Percentiles rank a stretch among this genome's conserved stretches.
phyloP scores from a whole-genome alignment of 139 green algal species.

The Astrephomene gubernaculifera region DNA sequence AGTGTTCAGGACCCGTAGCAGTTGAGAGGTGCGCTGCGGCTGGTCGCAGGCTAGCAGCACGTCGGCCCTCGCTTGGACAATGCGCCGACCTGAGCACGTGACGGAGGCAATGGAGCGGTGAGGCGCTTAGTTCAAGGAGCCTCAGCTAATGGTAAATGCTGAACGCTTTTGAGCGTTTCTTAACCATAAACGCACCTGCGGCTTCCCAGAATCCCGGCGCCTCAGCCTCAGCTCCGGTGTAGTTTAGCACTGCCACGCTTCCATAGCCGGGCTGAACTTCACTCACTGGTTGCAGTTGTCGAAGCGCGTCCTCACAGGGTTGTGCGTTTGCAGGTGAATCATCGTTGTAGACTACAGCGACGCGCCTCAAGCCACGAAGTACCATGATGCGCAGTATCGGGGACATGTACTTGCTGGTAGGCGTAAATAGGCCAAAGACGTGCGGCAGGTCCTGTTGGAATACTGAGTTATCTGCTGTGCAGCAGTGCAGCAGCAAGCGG shows the following conservation, averaged over 20 bases:
- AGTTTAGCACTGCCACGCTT: background rate
- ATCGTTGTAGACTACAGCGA: background rate
- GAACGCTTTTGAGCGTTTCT: too few species aligned
- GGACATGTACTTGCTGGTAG: background rate
- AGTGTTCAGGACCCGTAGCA: background rate
- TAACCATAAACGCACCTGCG: too few species aligned
- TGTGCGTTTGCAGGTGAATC: background rate
- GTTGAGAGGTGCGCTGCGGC: background rate
- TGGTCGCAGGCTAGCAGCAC: slow-evolving; percentile 22
- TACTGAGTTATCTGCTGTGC: slow-evolving; percentile 20
- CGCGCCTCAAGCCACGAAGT: background rate
- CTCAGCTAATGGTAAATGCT: too few species aligned
- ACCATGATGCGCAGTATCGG: slow-evolving; percentile 20
- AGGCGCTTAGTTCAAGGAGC: too few species aligned
- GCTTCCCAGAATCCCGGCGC: background rate
- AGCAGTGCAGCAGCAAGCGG: slow-evolving; percentile 32
- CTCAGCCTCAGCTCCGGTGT: background rate
- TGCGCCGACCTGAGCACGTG: background rate
- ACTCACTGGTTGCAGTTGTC: background rate
- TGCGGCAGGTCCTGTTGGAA: background rate
- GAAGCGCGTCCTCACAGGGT: slow-evolving; percentile 6
- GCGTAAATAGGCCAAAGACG: slow-evolving; percentile 29
- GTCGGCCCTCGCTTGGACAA: background rate
- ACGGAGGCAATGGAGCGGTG: too few species aligned
- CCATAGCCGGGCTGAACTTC: slow-evolving; percentile 11